Conservation (phyloP, 2,329 filamentous ascomycete genomes). For the Colletotrichum phormii region DNA sequence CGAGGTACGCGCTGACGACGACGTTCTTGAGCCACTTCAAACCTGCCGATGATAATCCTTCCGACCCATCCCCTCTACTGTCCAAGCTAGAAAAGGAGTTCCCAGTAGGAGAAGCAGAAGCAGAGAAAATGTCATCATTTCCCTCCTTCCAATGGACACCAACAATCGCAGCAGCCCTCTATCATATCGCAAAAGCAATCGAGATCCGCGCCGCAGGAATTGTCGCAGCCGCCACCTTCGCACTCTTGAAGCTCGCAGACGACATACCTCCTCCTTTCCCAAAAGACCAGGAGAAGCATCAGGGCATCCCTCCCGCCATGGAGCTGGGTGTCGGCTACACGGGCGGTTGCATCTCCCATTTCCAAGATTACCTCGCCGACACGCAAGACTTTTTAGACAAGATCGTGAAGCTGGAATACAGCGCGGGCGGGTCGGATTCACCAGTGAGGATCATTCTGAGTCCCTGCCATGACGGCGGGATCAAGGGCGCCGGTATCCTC, state of each 20-base stretch:
- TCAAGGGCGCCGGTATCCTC: slow-evolving; percentile 71
- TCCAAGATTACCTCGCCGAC: slow-evolving; percentile 77
- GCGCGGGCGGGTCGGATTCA: slow-evolving; percentile 5
- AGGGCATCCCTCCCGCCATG: slow-evolving; percentile 39
- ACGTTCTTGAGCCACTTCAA: slow-evolving; percentile 79
- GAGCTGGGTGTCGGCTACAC: slow-evolving; percentile 84
- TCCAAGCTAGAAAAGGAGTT: slow-evolving; percentile 64
- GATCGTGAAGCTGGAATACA: slow-evolving; percentile 56
- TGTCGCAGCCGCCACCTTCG: slow-evolving; percentile 78
- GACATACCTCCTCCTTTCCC: slow-evolving; percentile 62
- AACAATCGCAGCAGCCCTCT: slow-evolving; percentile 68
- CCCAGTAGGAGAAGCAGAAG: slow-evolving; percentile 48
- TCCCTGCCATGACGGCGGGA: slow-evolving; percentile 71
- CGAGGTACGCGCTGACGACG: slow-evolving; percentile 75
- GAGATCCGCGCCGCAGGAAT: slow-evolving; percentile 79
- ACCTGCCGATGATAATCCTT: slow-evolving; percentile 56
- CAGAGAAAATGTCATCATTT: background rate
- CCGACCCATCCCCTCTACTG: slow-evolving; percentile 49
- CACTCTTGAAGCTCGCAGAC: slow-evolving; percentile 74
- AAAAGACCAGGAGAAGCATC: slow-evolving; percentile 40
- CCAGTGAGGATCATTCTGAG: slow-evolving; percentile 60
- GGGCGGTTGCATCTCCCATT: slow-evolving; percentile 83
- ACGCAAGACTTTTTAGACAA: slow-evolving; percentile 76
- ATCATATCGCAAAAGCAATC: slow-evolving; percentile 76
- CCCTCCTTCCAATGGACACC: slow-evolving; percentile 72